Conservation (phyloP, 78 protist genomes). For the Creolimax fragrantissima region DNA sequence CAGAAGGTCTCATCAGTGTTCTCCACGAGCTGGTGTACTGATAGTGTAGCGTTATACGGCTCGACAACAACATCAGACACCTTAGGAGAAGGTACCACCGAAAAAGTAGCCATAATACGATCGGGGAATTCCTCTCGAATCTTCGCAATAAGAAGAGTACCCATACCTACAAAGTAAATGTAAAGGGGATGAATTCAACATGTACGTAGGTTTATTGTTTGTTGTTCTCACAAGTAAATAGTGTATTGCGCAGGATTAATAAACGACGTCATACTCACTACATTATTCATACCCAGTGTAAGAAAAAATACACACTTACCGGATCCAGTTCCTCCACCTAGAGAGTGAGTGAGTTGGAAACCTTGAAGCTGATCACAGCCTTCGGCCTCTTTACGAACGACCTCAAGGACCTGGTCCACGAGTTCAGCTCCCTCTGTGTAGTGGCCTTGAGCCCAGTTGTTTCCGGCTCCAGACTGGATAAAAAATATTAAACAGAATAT, state of each 20-base stretch:
- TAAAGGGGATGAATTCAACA: neutral
- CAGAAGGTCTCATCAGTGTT: conserved; percentile 88
- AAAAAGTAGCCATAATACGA: conserved; percentile 91
- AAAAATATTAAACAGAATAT: no score
- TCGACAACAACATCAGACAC: conserved; percentile 95
- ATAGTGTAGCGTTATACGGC: conserved; percentile 97
- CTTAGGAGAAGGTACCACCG: conserved; percentile 96
- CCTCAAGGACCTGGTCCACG: conserved; percentile 90
- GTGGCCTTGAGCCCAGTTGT: conserved; percentile 98
- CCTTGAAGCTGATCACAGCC: conserved; percentile 96
- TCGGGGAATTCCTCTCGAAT: conserved; percentile 95
- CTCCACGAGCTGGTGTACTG: conserved; percentile 94
- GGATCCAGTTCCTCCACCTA: conserved; percentile 99
- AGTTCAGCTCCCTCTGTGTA: conserved; percentile 95
- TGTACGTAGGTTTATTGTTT: no score
- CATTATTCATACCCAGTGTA: no score
- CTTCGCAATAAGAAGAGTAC: conserved; percentile 75
- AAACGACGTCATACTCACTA: no score
- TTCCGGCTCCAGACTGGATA: conserved; percentile 66
- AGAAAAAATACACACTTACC: conserved; percentile 58
- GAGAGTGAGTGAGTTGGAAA: conserved; percentile 88
- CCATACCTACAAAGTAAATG: conserved; percentile 46
- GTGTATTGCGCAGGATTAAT: no score
- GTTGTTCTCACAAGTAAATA: no score
- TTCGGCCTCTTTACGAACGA: conserved; percentile 95